Conservation (phyloP, 768 basidiomycete species). For the Lyophyllum atratum region DNA sequence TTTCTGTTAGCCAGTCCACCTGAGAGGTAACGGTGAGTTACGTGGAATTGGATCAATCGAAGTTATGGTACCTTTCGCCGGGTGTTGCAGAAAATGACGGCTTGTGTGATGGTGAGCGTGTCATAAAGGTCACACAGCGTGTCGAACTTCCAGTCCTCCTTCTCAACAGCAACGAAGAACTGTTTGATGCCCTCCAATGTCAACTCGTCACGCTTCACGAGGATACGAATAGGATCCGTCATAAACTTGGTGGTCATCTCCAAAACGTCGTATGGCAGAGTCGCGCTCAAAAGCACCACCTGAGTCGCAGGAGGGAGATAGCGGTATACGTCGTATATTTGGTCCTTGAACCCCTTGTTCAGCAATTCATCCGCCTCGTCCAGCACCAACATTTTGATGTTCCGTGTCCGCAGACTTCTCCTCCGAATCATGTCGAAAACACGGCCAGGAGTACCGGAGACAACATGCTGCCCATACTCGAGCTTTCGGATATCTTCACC, state of each 20-base stretch:
- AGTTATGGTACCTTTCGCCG: conserved; percentile 76
- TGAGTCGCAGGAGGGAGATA: conserved; percentile 97
- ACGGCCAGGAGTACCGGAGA: conserved; percentile 96
- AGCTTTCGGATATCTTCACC: conserved; percentile 97
- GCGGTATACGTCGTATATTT: conserved; percentile 98
- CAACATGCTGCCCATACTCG: conserved; percentile 96
- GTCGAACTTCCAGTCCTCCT: conserved; percentile 99
- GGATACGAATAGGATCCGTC: conserved; percentile 97
- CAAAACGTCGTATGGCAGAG: conserved; percentile 93
- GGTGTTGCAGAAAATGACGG: conserved; percentile 99
- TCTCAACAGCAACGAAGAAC: conserved; percentile 98
- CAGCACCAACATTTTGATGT: conserved; percentile 96
- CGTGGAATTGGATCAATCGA: background rate
- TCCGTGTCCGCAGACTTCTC: conserved; percentile 88
- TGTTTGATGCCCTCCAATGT: conserved; percentile 96
- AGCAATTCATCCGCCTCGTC: conserved; percentile 96
- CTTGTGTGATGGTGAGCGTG: conserved; percentile 98
- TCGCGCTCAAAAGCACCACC: conserved; percentile 95
- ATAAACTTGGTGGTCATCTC: conserved; percentile 99
- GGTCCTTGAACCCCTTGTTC: conserved; percentile 98
- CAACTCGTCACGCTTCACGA: conserved; percentile 99
- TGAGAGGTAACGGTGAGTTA: conserved; percentile 28
- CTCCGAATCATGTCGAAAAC: conserved; percentile 99
- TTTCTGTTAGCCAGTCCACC: conserved; percentile 99
- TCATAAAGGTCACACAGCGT: conserved; percentile 97